Evolutionary conservation across 306 rosid species (phyloP), one percentile per base, ranked within the genome.

Genomic region (Cucurbita maxima): DNA sequence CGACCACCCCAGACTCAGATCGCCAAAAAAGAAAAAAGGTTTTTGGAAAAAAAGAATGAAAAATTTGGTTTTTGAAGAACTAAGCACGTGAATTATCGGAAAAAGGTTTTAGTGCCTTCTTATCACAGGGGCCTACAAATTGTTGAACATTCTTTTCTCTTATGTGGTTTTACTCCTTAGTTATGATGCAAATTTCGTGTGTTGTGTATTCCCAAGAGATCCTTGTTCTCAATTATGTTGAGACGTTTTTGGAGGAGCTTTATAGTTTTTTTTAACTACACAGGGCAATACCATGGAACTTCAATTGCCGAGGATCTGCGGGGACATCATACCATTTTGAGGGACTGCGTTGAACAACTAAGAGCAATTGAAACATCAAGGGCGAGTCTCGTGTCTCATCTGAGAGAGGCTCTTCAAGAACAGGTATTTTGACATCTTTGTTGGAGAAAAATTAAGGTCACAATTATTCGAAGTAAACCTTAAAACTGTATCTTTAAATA

Each of bases 371-470:
- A 91, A 80, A 85, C 96, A 47, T 84, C 96, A 8, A 91, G 97
- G 84, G 84, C 88, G 45, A 85, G 76, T 75, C 97, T 95, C 50
- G 96, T 91, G 80, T 86, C 92, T 81, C 92, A 88, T 74, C 76
- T 95, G 83, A 86, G 89, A 67, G 96, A 89, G 80, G 96, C 96
- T 80, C 94, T 95, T 66, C 87, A 81, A 75, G 96, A 95, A 85
- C 97, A 95, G 99, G 99, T 95, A 78, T 43, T 78, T 77, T 76
- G 18, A 44, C 71, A 61, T 75, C 50, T 45, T 47, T 47, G 43
- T 40, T 47, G 5, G 37, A 76, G 20, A 34, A 59, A 76, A 62
- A 12, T 9, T 62, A 43, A 12, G 41, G 59, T 68, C 6, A 60
- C 38, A 60, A 36, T 44, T 18, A 56, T 48, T 41, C 51, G 37